Base-by-base conservation (phyloP, 768 basidiomycete species). In the Rhodotorula toruloides region DNA sequence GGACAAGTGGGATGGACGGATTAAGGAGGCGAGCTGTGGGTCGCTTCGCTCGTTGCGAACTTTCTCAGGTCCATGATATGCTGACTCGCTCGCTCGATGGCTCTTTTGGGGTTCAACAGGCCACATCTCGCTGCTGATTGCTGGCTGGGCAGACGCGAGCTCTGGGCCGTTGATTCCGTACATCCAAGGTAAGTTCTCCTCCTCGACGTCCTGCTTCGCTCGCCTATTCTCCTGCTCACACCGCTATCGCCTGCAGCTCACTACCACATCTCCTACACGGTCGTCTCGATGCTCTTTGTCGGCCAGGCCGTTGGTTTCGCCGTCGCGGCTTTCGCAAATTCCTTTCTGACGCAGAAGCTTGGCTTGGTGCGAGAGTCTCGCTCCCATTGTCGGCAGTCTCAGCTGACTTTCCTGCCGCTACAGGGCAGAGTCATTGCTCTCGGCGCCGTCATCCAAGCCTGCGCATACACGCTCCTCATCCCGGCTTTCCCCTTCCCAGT, bases 251-350 rank as follows among this genome's bases (percentile, higher is more conserved):
- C 3, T 32, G 29, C 49, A 50, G 47, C n/a, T 0, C 54, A 63
- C 61, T 70, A 56, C 40, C 34, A 40, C 25, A 52, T 71, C 48
- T 32, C 31, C 2, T 71, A 67, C 50, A 63, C 61, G 0, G 69
- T 66, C 37, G 68, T 65, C 2, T 61, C 55, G 1, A 62, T 65
- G 58, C 61, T 70, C 12, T 70, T 70, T 29, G 49, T 70, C 12
- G 69, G 69, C 10, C 61, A 71, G 48, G 54, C 54, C 29, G 60
- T 62, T 17, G 70, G 70, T 1, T 72, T 72, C 53, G n/a, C 65
- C 14, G 31, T 52, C 17, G 53, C 60, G 0, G 59, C 43, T 1
- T 29, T 53, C 4, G 36, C 39, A 11, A 54, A 42, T 42, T 27
- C 40, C 1, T 52, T 19, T 21, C 37, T 67, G 4, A 54, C 52